These are phyloP conservation scores for Nicotiana attenuata DNA, from an alignment of 257 asterid genomes.

Conservation along the genomic window DNA sequence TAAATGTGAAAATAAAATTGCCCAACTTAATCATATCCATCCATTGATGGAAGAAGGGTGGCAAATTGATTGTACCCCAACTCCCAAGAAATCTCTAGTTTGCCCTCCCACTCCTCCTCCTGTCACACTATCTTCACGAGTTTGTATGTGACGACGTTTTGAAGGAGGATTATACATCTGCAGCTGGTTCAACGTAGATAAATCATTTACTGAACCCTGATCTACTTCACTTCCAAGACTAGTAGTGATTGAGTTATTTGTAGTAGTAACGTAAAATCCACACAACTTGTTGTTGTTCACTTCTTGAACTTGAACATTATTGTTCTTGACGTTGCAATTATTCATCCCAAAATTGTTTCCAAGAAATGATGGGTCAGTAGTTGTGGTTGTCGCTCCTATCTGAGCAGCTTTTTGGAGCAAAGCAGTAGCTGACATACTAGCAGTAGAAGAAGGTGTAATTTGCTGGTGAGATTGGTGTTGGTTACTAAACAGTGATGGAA, in stretches of 20 bases:
- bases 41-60: slow-evolving; percentile 75
- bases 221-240: slow-evolving; percentile 40
- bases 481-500: slow-evolving; percentile 55
- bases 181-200: slow-evolving; percentile 30
- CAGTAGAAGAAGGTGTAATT: slow-evolving; percentile 7
- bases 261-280: slow-evolving; percentile 36
- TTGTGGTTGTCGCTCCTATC: slow-evolving; percentile 54
- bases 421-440: slow-evolving; percentile 78
- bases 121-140: slow-evolving; percentile 29
- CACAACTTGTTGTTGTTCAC: slow-evolving; percentile 35
- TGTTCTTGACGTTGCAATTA: slow-evolving; percentile 14
- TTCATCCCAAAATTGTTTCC: slow-evolving; percentile 39
- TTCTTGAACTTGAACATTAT: background rate
- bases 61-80: slow-evolving; percentile 71
- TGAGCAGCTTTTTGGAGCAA: slow-evolving; percentile 80
- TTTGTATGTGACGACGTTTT: slow-evolving; percentile 40
- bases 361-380: slow-evolving; percentile 41
- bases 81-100: slow-evolving; percentile 96
- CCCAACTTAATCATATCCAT: slow-evolving; percentile 52
- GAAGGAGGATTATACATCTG: slow-evolving; percentile 47
- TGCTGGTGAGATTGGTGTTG: slow-evolving; percentile 28
- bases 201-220: slow-evolving; percentile 29
- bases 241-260: slow-evolving; percentile 23
- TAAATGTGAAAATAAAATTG: background rate
- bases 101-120: slow-evolving; percentile 63